Base-by-base conservation (phyloP, 805 yeast genomes). In the Kuraishia piskuri region DNA sequence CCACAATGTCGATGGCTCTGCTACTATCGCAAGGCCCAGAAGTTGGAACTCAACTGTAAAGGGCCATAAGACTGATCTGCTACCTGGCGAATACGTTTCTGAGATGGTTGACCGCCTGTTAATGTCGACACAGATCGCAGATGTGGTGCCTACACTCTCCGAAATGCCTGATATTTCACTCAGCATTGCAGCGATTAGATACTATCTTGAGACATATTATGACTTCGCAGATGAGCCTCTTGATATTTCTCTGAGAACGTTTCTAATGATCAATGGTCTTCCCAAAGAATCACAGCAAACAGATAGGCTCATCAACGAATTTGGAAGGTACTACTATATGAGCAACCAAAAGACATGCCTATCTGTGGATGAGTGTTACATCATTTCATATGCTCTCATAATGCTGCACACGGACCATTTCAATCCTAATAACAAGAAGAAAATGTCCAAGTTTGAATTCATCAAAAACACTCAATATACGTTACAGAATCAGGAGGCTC, bases 281-380 rank as follows among this genome's bases (percentile, higher is more conserved):
- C 94, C 94, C 0, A 76, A 73, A 56, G 94, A 87, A 61, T 71
- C 89, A 0, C 92, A 86, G 62, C 91, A 87, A 61, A 86, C 87
- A 51, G 92, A 87, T 59, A 70, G 90, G 49, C 74, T 84, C 2
- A 67, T 87, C 46, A 79, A 77, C 52, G 75, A 75, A 31, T 83
- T 87, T 65, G 77, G 87, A 9, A 62, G 61, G 25, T 72, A 77
- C 22, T 87, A 81, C 63, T 74, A 73, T 55, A 62, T 67, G 25
- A 74, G 64, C 53, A 77, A 79, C 56, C 70, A 71, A 0, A 62
- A 61, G 8, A 51, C 72, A 10, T 77, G 71, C 36, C 51, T 61
- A n/a, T 62, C 64, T 19, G 58, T 59, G 1, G 87, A 84, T 54
- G 80, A 82, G 47, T 80, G 85, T 8, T 84, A 85, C 60, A 78